Percentiles rank a stretch among this genome's conserved stretches.
phyloP scores from a whole-genome alignment of 371 early-diverging fungal genomes.

The Zopfochytrium polystomum region DNA sequence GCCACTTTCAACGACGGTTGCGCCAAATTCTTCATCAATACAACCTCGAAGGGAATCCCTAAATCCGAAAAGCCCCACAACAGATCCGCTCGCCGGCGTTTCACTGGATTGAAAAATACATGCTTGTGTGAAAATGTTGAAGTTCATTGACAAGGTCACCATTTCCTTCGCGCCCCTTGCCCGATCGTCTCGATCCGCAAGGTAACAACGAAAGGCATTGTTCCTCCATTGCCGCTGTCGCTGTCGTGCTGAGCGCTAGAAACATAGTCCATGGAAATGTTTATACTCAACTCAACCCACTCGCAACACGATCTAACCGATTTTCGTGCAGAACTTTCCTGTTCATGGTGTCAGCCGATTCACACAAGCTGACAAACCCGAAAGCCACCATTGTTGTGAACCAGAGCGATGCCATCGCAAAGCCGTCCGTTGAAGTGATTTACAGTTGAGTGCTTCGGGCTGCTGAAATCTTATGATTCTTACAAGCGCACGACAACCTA shows the following conservation, averaged over 20 bases:
- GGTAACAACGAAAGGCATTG: not conserved
- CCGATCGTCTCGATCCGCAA: constrained; percentile 15
- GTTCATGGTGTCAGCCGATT: constrained; percentile 18
- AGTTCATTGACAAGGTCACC: constrained; percentile 20
- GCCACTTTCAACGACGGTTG: not conserved
- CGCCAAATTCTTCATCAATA: not conserved
- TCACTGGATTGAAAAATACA: not conserved
- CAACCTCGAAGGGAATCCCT: not conserved
- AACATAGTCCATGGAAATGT: not conserved
- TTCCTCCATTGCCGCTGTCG: not conserved
- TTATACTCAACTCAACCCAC: not conserved
- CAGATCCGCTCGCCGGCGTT: constrained; percentile 1
- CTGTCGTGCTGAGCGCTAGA: not conserved
- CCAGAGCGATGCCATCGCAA: constrained; percentile 9
- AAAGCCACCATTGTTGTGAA: constrained; percentile 14
- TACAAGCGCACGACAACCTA: not conserved
- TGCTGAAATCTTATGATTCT: not conserved
- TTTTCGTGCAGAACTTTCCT: constrained; percentile 17
- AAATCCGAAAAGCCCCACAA: not conserved
- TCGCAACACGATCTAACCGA: not conserved
- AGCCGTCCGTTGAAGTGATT: constrained; percentile 20
- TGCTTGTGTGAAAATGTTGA: not conserved
- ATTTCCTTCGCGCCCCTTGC: constrained; percentile 24
- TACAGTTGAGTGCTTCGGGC: constrained; percentile 20
- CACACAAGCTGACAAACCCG: constrained; percentile 19